These are phyloP conservation scores for Podaxis mareebaensis DNA, from an alignment of 768 basidiomycete species.

Conservation along the genomic window DNA sequence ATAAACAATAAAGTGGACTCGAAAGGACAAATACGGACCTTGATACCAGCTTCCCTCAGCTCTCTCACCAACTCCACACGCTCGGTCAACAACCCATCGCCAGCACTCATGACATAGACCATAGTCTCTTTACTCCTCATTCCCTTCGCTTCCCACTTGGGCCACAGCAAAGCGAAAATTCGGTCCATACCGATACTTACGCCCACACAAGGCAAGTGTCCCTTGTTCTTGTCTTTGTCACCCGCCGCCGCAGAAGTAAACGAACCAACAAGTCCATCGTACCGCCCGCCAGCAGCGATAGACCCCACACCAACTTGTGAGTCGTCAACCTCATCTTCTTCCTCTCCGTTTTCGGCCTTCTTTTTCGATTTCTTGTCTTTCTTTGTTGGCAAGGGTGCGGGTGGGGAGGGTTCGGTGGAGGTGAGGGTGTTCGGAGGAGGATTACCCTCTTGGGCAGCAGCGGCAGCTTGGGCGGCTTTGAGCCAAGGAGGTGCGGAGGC, in stretches of 20 bases:
- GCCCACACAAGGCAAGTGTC: slow-evolving; percentile 84
- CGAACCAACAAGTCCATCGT: slow-evolving; percentile 92
- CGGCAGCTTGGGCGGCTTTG: slow-evolving; percentile 50
- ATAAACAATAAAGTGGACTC: not conserved
- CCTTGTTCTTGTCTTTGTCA: slow-evolving; percentile 56
- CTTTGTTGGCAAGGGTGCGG: slow-evolving; percentile 26
- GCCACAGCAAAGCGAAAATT: slow-evolving; percentile 89
- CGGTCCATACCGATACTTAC: slow-evolving; percentile 92
- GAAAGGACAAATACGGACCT: slow-evolving; percentile 49
- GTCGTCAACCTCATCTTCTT: slow-evolving; percentile 89
- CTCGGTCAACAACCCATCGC: slow-evolving; percentile 86
- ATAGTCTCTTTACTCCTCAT: slow-evolving; percentile 88
- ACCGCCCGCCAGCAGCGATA: slow-evolving; percentile 97
- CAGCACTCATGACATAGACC: slow-evolving; percentile 91
- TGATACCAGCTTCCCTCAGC: slow-evolving; percentile 84
- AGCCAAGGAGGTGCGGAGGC: slow-evolving; percentile 91
- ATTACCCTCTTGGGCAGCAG: slow-evolving; percentile 34
- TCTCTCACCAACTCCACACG: slow-evolving; percentile 78
- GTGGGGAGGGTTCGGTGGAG: slow-evolving; percentile 28
- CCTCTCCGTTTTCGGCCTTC: slow-evolving; percentile 41
- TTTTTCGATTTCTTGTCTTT: slow-evolving; percentile 44
- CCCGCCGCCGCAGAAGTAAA: slow-evolving; percentile 83
- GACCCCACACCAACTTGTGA: slow-evolving; percentile 95
- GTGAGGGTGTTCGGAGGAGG: slow-evolving; percentile 23
- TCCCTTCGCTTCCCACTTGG: slow-evolving; percentile 78